phyloP scores from a whole-genome alignment of 1,284 basidiomycete species.

The Xanthoconium separans region DNA sequence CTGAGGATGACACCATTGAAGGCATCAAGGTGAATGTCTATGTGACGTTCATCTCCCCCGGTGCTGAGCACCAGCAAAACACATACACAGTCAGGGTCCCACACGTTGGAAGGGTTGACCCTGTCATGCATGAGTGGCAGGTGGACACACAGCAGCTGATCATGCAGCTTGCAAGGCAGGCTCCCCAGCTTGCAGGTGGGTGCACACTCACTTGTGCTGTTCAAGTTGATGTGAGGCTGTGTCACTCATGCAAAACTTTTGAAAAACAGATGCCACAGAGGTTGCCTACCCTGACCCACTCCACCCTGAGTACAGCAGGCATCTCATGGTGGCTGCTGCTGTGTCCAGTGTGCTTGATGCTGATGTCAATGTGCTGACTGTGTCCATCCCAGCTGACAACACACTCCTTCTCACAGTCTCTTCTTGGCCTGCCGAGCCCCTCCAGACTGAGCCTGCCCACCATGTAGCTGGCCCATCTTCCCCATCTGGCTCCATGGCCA shows the following conservation, averaged over 20 bases:
- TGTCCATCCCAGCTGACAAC: not conserved
- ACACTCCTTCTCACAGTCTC: not conserved
- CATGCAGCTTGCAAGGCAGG: no score
- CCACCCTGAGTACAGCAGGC: not conserved
- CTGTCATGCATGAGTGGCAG: no score
- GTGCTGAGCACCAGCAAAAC: not conserved
- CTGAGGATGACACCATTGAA: no score
- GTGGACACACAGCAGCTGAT: no score
- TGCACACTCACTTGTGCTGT: not conserved
- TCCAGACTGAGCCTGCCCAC: not conserved
- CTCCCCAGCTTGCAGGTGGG: no score
- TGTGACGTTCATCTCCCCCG: conserved; percentile 1
- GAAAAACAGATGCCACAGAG: not conserved
- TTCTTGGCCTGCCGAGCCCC: not conserved
- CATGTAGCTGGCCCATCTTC: not conserved
- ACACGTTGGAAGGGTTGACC: not conserved
- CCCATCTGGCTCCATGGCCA: not conserved
- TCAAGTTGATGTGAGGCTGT: no score
- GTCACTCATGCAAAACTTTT: not conserved
- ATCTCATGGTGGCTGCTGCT: not conserved
- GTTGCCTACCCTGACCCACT: conserved; percentile 1
- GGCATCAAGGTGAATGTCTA: conserved; percentile 1
- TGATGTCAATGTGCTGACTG: not conserved
- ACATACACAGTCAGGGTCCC: not conserved
- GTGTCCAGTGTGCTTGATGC: not conserved